Evolutionary conservation across 441 rosid genomes (phyloP), one percentile per base, ranked within the genome.

Genomic region (Daphne laureola): DNA sequence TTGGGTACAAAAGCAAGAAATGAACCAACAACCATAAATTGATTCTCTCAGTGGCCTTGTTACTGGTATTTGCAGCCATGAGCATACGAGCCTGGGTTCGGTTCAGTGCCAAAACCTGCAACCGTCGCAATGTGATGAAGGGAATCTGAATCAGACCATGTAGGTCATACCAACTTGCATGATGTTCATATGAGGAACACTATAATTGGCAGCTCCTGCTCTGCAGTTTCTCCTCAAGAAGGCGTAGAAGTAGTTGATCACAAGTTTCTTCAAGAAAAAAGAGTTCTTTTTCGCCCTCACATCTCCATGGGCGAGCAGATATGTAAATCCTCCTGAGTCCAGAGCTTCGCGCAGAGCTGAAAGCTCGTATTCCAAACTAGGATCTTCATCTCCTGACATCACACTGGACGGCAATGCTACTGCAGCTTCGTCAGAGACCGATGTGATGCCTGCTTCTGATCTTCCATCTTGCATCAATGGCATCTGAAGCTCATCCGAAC

Each of bases 211-310:
- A 4, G 96, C 77, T 11, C 91, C 86, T 12, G 79, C 90, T 75
- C 97, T 83, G 63, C 98, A 92, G 49, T 92, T 89, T 51, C 77
- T 83, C 71, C 96, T 74, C 51, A 92, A 49, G 72, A 89, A 89
- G n/a, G 84, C 82, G 51, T 92, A 92, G 21, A 86, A 75, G 88
- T 92, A 92, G 71, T 92, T 92, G 18, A 89, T 81, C 16, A 78
- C 88, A 16, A 92, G 85, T 67, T 92, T 92, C 92, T 92, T 92
- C 43, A 86, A 23, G 56, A 89, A 92, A 38, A 82, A 31, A 0
- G 98, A 92, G 5, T 84, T 71, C 64, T 92, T 92, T 80, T 78
- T 89, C 0, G 96, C 98, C 62, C 95, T 77, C 38, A 89, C 94
- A 17, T 81, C 94, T 9, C 86, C 92, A 17, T 78, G 87, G 13